Evolutionary conservation across 2,329 filamentous ascomycete species (phyloP).

Genomic region (Calycina marina): DNA sequence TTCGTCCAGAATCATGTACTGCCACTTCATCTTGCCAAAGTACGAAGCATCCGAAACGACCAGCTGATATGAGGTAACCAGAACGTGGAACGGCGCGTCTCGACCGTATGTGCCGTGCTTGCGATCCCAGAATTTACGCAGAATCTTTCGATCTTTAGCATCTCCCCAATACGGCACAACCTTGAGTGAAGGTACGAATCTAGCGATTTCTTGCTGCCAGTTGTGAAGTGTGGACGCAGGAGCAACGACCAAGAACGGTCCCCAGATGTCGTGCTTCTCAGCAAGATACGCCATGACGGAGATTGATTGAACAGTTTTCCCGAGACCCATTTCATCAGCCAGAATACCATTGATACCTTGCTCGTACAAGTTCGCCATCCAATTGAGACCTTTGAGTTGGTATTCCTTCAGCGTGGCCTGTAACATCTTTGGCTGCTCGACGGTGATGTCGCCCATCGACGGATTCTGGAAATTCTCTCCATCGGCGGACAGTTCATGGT

Average conservation of each 20-base stretch:
- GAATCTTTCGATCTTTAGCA: slow-evolving; percentile 82
- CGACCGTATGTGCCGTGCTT: slow-evolving; percentile 93
- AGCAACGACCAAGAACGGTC: slow-evolving; percentile 90
- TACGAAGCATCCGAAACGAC: slow-evolving; percentile 94
- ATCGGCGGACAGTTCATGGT: slow-evolving; percentile 65
- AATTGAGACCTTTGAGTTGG: slow-evolving; percentile 97
- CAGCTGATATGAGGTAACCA: slow-evolving; percentile 93
- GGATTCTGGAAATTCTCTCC: slow-evolving; percentile 99
- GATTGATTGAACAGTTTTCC: slow-evolving; percentile 97
- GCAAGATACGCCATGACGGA: slow-evolving; percentile 98
- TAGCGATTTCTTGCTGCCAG: slow-evolving; percentile 96
- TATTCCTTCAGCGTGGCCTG: slow-evolving; percentile 95
- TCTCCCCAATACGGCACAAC: slow-evolving; percentile 96
- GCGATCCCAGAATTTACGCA: slow-evolving; percentile 97
- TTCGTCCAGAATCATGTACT: slow-evolving; percentile 99
- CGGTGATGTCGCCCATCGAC: slow-evolving; percentile 82
- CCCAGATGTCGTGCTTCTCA: slow-evolving; percentile 96
- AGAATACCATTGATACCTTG: slow-evolving; percentile 99
- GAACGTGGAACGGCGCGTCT: slow-evolving; percentile 87
- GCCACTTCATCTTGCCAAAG: slow-evolving; percentile 98
- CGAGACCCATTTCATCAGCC: slow-evolving; percentile 98
- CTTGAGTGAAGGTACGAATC: slow-evolving; percentile 88
- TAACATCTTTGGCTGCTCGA: slow-evolving; percentile 86
- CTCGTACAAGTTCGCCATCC: slow-evolving; percentile 97
- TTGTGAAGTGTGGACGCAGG: slow-evolving; percentile 95